Conservation (phyloP, 768 basidiomycete species). For the Hericium erinaceus region DNA sequence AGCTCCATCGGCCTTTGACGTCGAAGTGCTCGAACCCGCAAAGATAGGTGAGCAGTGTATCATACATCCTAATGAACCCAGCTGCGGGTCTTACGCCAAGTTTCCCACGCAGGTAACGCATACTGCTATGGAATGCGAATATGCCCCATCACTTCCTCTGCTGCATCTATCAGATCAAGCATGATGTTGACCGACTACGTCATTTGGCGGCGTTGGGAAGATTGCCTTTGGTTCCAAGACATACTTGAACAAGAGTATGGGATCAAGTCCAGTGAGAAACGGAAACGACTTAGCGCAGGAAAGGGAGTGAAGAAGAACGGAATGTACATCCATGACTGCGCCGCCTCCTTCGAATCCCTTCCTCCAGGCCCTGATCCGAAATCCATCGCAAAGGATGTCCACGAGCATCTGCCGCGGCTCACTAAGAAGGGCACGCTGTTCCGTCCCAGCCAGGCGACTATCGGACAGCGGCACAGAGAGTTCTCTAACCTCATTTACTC, state of each 20-base stretch:
- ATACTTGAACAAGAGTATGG: conserved; percentile 56
- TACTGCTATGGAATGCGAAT: conserved; percentile 19
- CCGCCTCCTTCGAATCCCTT: conserved; percentile 79
- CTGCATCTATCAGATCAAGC: conserved; percentile 15
- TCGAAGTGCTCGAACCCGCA: conserved; percentile 6
- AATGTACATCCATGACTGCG: conserved; percentile 60
- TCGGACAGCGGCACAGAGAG: conserved; percentile 55
- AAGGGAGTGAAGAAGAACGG: conserved; percentile 70
- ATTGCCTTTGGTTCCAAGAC: conserved; percentile 71
- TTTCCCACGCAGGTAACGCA: conserved; percentile 7
- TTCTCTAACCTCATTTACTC: conserved; percentile 48
- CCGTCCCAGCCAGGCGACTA: conserved; percentile 54
- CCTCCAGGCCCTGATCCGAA: conserved; percentile 77
- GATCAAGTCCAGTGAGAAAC: conserved; percentile 56
- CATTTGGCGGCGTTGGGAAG: conserved; percentile 76
- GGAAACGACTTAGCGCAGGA: conserved; percentile 54
- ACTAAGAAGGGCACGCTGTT: conserved; percentile 68
- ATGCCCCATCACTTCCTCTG: conserved; percentile 10
- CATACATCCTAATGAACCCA: background rate
- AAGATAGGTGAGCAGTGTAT: conserved; percentile 13
- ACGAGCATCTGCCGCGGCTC: conserved; percentile 55
- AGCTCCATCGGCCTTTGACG: conserved; percentile 7
- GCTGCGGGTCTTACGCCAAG: no score
- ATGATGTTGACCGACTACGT: conserved; percentile 45
- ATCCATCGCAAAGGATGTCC: conserved; percentile 61